Base-by-base conservation (phyloP, 345 rosid species). In the Salix koriyanagi region DNA sequence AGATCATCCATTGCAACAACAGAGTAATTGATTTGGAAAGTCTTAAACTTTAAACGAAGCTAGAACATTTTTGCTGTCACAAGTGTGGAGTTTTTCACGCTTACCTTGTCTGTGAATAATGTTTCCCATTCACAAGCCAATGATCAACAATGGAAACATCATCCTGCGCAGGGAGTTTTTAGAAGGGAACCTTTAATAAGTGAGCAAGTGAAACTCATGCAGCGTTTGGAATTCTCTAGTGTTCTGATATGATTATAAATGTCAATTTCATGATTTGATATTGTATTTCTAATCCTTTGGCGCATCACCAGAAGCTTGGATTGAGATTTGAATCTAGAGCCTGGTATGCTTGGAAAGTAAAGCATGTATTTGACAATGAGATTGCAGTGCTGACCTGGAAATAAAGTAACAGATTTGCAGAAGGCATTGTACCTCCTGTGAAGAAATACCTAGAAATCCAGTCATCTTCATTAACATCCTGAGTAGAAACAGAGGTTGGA, bases 401-500 rank as follows among this genome's bases (percentile, higher is more conserved):
- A 84, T 95, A 92, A 46, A 93, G 97, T 65, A 93, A 88, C 81
- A 95, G 86, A 86, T 92, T 84, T 6, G 97, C 92, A 0, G 97
- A 86, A 36, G 97, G 99, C 99, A 91, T 91, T 69, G 97, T 91
- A 65, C 97, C 96, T 66, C 97, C 97, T 1, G 88, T 88, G 77
- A 95, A 91, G 92, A 93, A 95, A 83, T 93, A 79, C 83, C 90
- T 86, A 65, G 96, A 89, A 65, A 93, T 93, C 97, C 99, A 91
- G 77, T 93, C 99, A 71, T 90, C 99, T 69, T 90, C 99, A 80
- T 90, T 88, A 77, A 83, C 66, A 77, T 90, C 97, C 97, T 90
- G 68, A 39, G 44, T 4, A n/a, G 16, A 44, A 64, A 74, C 64
- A 50, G 39, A 68, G 66, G 30, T 21, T 64, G 58, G 68, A 77